Percentiles rank a stretch among this genome's conserved stretches.
Evolutionary conservation across 1,139 yeast species (phyloP).

Genomic region (Sugiyamaella pinicola): DNA sequence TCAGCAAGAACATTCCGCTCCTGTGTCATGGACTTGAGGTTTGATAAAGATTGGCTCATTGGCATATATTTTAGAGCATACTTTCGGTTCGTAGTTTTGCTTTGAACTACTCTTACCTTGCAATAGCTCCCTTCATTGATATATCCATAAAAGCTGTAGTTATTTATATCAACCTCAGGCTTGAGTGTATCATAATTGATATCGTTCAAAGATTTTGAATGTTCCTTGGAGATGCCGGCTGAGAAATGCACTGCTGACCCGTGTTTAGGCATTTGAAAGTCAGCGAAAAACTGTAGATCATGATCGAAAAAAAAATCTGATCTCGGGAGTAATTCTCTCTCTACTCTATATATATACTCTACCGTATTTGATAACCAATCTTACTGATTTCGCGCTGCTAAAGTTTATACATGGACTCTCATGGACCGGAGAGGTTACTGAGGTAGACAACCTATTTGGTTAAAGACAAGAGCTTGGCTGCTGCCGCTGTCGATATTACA

Average conservation of each 20-base stretch:
- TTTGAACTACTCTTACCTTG: conserved; percentile 68
- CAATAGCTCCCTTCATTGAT: conserved; percentile 53
- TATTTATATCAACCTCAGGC: conserved; percentile 19
- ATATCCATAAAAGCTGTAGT: conserved; percentile 26
- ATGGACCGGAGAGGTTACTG: background rate
- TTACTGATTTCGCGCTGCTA: background rate
- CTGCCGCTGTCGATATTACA: background rate
- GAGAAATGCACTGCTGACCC: background rate
- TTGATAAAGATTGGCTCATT: conserved; percentile 2
- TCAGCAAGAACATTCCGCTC: conserved; percentile 64
- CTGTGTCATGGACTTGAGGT: conserved; percentile 43
- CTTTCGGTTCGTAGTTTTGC: conserved; percentile 54
- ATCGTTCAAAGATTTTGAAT: background rate
- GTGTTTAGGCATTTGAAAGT: background rate
- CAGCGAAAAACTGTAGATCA: too few species aligned
- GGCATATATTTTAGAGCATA: conserved; percentile 70
- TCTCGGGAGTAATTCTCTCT: background rate
- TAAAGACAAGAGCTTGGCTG: too few species aligned
- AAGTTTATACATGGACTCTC: background rate
- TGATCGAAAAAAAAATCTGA: too few species aligned
- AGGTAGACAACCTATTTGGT: too few species aligned
- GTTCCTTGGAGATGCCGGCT: background rate
- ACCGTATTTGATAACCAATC: background rate
- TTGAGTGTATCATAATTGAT: background rate
- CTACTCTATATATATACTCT: background rate